Evolutionary conservation across 306 rosid species (phyloP), one percentile per base, ranked within the genome.

Genomic region (Arachis stenosperma): DNA sequence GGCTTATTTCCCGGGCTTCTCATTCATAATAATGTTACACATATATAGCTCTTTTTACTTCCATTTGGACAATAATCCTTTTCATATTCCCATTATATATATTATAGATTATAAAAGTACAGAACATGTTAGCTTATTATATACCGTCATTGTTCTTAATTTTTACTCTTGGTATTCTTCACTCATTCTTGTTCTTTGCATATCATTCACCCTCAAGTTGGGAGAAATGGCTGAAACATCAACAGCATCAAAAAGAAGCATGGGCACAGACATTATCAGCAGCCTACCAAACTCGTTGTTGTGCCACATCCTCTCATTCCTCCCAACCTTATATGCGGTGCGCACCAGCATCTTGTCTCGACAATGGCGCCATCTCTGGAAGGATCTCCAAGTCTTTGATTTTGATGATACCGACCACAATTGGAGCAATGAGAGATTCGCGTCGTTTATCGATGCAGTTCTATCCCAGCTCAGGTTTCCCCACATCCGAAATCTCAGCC

Each of bases 1-100:
- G 81, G 85, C 88, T 81, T 72, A 43, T 76, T 79, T 78, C 54
- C 66, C 52, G 8, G 7, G 50, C 9, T 65, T 69, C n/a, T 47
- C 42, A 59, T 59, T 67, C 54, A 71, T 11, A 30, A 61, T 53
- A 78, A 62, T 46, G 27, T 5, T 42, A 51, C 74, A 61, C 53
- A 67, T 13, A 65, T 36, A 12, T 69, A 33, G 37, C 37, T 53
- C 54, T 11, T 58, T 47, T 14, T 11, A 80, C 57, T 15, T 51
- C 84, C 86, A 85, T 75, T 78, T 81, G 85, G 81, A 22, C 27
- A 22, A 22, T 22, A 22, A 22, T 22, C 27, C 27, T 22, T 22
- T 22, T 22, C 27, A 22, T 22, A 22, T 22, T 22, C 27, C 27
- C 27, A 22, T 22, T 22, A 22, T 22, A 22, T 22, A 22, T 22